These are phyloP conservation scores for Alternaria sp. DNA, from an alignment of 2,329 filamentous ascomycete species.

Conservation along the genomic window DNA sequence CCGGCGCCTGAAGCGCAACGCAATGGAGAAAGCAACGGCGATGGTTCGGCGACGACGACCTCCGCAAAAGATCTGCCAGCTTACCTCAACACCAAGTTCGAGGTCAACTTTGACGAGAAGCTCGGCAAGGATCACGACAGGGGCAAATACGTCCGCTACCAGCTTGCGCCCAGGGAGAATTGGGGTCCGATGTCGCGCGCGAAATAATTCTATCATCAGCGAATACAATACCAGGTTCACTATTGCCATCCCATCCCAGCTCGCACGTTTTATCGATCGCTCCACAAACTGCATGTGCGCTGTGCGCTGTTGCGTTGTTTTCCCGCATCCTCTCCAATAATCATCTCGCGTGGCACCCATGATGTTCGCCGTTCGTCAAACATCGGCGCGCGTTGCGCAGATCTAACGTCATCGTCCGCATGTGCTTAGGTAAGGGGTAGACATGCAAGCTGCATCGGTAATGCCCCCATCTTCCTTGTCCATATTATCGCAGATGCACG, in stretches of 20 bases:
- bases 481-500: not conserved
- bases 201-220: slow-evolving; percentile 39
- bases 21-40: slow-evolving; percentile 3
- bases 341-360: not conserved
- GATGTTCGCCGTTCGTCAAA: slow-evolving; percentile 1
- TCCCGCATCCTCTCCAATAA: not conserved
- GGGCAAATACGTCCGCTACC: slow-evolving; percentile 81
- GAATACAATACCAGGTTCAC: not conserved
- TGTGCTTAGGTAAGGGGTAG: slow-evolving; percentile 2
- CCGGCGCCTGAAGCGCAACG: slow-evolving; percentile 7
- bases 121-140: slow-evolving; percentile 72
- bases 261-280: not conserved
- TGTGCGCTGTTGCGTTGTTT: not conserved
- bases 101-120: slow-evolving; percentile 79
- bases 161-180: slow-evolving; percentile 86
- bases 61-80: slow-evolving; percentile 18
- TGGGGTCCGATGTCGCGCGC: slow-evolving; percentile 82
- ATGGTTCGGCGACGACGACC: not conserved
- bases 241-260: not conserved
- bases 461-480: not conserved
- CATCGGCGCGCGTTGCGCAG: slow-evolving; percentile 1
- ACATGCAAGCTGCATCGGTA: not conserved
- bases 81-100: slow-evolving; percentile 50
- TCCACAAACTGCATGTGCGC: not conserved
- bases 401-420: slow-evolving; percentile 5